Evolutionary conservation across 192 early-diverging fungal genomes (phyloP).

Genomic region (Coemansia sp.): DNA sequence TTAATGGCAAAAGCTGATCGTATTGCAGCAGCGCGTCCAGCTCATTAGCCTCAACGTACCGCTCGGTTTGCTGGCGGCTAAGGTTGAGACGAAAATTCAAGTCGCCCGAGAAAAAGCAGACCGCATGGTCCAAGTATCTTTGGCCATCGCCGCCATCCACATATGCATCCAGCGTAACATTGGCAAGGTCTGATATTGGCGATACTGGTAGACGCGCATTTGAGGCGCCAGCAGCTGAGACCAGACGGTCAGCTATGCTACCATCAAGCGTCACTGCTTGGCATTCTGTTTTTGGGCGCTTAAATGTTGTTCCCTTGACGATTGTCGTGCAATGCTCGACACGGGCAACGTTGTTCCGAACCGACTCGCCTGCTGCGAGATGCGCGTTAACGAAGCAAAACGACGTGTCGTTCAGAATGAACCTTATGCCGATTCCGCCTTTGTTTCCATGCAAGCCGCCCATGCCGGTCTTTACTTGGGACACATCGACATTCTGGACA

Average conservation of each 20-base stretch:
- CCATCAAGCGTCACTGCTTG: slow-evolving; percentile 53
- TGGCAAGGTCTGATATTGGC: slow-evolving; percentile 66
- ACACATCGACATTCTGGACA: slow-evolving; percentile 62
- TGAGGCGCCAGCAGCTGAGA: slow-evolving; percentile 66
- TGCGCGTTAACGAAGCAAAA: slow-evolving; percentile 88
- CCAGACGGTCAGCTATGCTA: slow-evolving; percentile 53
- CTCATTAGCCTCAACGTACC: slow-evolving; percentile 59
- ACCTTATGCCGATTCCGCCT: slow-evolving; percentile 81
- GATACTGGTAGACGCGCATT: slow-evolving; percentile 61
- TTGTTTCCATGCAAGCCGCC: slow-evolving; percentile 92
- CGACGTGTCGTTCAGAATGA: slow-evolving; percentile 81
- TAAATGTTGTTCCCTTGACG: slow-evolving; percentile 50
- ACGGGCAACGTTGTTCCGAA: slow-evolving; percentile 75
- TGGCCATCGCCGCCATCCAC: slow-evolving; percentile 84
- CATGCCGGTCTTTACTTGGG: slow-evolving; percentile 88
- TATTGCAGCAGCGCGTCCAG: slow-evolving; percentile 59
- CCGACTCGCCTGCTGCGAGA: slow-evolving; percentile 86
- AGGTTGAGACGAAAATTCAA: slow-evolving; percentile 91
- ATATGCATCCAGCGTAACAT: slow-evolving; percentile 52
- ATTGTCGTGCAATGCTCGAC: slow-evolving; percentile 58
- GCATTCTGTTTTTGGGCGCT: slow-evolving; percentile 15
- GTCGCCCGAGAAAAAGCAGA: slow-evolving; percentile 84
- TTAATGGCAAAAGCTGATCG: slow-evolving; percentile 63
- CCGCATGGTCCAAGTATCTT: slow-evolving; percentile 75
- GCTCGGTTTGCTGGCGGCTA: slow-evolving; percentile 63